Percentiles rank a stretch among this genome's conserved stretches.
Evolutionary conservation across 352 stramenopile genomes (phyloP).

Genomic region (Lagenidium giganteum): DNA sequence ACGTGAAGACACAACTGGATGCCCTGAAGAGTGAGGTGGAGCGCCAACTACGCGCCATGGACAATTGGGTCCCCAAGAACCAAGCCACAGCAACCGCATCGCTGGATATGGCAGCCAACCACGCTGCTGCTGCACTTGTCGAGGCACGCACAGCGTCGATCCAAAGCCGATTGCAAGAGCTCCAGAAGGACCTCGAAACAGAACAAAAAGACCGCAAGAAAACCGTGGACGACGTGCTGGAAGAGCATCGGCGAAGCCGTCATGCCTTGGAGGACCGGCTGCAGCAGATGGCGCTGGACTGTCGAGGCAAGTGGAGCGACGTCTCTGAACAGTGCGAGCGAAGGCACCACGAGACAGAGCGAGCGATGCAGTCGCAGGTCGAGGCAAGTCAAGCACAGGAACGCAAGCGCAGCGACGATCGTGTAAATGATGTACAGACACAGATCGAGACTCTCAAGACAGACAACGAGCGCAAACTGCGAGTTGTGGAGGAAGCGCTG

Average conservation of each 20-base stretch:
- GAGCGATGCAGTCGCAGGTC: too few relatives aligned
- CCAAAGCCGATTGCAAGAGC: slow-evolving; percentile 11
- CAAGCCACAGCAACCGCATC: too few relatives aligned
- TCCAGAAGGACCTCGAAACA: slow-evolving; percentile 12
- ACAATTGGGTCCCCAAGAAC: too few relatives aligned
- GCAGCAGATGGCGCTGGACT: slow-evolving; percentile 31
- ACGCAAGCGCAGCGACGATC: slow-evolving; percentile 15
- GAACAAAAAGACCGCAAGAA: slow-evolving; percentile 50
- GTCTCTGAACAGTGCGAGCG: slow-evolving; percentile 24
- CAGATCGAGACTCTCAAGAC: too few relatives aligned
- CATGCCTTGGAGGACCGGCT: slow-evolving; percentile 47
- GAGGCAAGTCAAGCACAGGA: too few relatives aligned
- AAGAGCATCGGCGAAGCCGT: slow-evolving; percentile 35
- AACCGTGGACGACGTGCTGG: slow-evolving; percentile 25
- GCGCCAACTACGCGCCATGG: too few relatives aligned
- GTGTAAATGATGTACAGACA: too few relatives aligned
- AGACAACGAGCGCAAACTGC: too few relatives aligned
- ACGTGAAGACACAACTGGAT: too few relatives aligned
- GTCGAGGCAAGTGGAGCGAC: slow-evolving; percentile 23
- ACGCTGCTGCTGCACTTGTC: slow-evolving; percentile 11
- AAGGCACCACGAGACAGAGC: slow-evolving; percentile 13
- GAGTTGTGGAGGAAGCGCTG: too few relatives aligned
- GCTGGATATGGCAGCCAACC: too few relatives aligned
- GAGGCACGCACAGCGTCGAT: slow-evolving; percentile 20
- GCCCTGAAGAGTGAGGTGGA: too few relatives aligned